Evolutionary conservation across 1,284 basidiomycete genomes (phyloP).

Genomic region (Singerocomus inundabilis): DNA sequence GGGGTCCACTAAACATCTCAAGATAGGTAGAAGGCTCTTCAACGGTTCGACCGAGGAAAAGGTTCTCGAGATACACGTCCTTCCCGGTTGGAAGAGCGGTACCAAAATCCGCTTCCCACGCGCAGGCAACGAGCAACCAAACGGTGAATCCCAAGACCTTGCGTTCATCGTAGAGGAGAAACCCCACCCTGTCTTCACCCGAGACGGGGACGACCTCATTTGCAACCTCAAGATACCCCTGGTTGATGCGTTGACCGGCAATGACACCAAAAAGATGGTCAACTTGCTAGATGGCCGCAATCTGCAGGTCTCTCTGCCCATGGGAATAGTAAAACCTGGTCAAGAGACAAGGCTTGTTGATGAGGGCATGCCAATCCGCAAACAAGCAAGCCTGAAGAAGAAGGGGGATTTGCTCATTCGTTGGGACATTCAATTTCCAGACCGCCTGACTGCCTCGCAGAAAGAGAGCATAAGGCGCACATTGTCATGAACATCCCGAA

Average conservation of each 20-base stretch:
- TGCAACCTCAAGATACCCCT: conserved; percentile 67
- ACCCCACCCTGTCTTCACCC: conserved; percentile 70
- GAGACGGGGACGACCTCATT: conserved; percentile 81
- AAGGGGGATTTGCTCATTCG: conserved; percentile 84
- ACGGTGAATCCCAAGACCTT: conserved; percentile 78
- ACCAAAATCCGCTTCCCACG: conserved; percentile 90
- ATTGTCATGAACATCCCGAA: conserved; percentile 39
- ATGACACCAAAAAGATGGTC: conserved; percentile 51
- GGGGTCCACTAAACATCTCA: conserved; percentile 88
- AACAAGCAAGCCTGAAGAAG: conserved; percentile 66
- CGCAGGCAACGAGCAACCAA: conserved; percentile 82
- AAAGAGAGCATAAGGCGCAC: conserved; percentile 79
- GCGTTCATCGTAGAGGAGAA: conserved; percentile 93
- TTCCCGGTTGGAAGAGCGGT: conserved; percentile 85
- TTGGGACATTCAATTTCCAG: conserved; percentile 87
- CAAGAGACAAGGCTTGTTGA: conserved; percentile 67
- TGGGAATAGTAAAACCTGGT: conserved; percentile 76
- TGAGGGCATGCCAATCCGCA: conserved; percentile 92
- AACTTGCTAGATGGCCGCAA: conserved; percentile 78
- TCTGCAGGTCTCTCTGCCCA: conserved; percentile 66
- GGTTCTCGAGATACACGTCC: conserved; percentile 85
- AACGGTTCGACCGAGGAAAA: conserved; percentile 85
- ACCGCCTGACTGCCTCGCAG: conserved; percentile 67
- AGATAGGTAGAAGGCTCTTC: conserved; percentile 75
- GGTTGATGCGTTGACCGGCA: conserved; percentile 77